Percentiles rank a stretch among this genome's conserved stretches.
Evolutionary conservation across 2,329 filamentous ascomycete species (phyloP).

Genomic region (Diaporthe citriasiana): DNA sequence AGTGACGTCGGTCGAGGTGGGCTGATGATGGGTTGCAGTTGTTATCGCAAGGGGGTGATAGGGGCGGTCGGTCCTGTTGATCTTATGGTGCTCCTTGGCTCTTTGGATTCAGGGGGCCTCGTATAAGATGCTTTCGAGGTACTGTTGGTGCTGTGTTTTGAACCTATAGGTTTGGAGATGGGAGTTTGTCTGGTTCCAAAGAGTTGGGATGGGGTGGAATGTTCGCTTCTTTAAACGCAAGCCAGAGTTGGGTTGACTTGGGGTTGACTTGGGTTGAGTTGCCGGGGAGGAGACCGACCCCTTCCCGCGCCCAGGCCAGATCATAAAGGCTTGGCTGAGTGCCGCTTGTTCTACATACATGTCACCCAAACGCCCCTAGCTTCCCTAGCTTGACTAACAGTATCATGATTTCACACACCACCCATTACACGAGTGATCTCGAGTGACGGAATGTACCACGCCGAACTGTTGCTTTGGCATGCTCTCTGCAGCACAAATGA

Average conservation of each 20-base stretch:
- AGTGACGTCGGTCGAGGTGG: conserved; percentile 12
- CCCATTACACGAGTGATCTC: conserved; percentile 6
- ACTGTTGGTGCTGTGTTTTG: not conserved
- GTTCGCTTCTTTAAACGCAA: conserved; percentile 4
- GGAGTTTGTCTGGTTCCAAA: not conserved
- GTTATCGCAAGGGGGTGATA: not conserved
- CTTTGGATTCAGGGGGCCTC: not conserved
- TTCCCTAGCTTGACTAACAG: conserved; percentile 17
- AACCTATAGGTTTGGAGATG: not conserved
- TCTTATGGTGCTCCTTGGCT: not conserved
- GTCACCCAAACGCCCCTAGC: conserved; percentile 26
- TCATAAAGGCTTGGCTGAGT: conserved; percentile 20
- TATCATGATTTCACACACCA: not conserved
- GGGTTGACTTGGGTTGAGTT: conserved; percentile 7
- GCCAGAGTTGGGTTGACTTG: conserved; percentile 6
- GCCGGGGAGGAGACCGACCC: conserved; percentile 16
- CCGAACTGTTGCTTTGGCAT: not conserved
- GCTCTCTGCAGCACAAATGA: not conserved
- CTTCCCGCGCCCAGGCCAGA: conserved; percentile 12
- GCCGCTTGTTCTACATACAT: conserved; percentile 13
- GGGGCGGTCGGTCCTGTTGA: not conserved
- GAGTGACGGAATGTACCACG: conserved; percentile 5
- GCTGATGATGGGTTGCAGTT: not conserved
- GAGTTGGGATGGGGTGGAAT: conserved; percentile 1
- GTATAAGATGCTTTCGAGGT: not conserved